Conservation (phyloP, 2,329 filamentous ascomycete species). For the Fusarium cicatricum region DNA sequence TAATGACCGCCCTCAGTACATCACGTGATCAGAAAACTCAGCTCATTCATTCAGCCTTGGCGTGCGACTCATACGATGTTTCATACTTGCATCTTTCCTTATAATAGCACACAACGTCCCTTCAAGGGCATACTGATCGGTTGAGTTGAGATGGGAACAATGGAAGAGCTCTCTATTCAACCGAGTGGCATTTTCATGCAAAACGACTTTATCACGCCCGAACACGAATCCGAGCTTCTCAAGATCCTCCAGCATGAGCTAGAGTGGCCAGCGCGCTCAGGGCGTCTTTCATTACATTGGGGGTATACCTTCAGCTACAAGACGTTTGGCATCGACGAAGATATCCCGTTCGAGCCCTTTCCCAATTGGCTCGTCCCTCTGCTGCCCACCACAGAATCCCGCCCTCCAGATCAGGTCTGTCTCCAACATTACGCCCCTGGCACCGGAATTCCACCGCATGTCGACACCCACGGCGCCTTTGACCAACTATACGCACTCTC, state of each 20-base stretch:
- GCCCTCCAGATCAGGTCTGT: constrained; percentile 65
- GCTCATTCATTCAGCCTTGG: not conserved
- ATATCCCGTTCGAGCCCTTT: constrained; percentile 59
- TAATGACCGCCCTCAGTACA: no score
- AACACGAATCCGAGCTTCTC: constrained; percentile 56
- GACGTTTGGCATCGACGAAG: constrained; percentile 62
- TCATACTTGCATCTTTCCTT: not conserved
- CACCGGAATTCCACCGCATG: constrained; percentile 67
- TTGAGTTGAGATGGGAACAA: constrained; percentile 4
- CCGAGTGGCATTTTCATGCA: constrained; percentile 55
- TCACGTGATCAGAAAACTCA: not conserved
- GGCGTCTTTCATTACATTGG: constrained; percentile 61
- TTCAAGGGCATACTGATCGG: no score
- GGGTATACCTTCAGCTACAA: constrained; percentile 67
- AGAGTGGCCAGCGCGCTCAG: constrained; percentile 55
- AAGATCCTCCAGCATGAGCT: constrained; percentile 53
- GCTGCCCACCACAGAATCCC: constrained; percentile 53
- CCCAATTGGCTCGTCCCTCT: constrained; percentile 60
- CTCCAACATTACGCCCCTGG: constrained; percentile 68
- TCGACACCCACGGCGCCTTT: constrained; percentile 62
- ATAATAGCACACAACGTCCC: no score
- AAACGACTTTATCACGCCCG: constrained; percentile 55
- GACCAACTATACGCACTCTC: constrained; percentile 57
- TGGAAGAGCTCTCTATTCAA: constrained; percentile 37
- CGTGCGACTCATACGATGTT: not conserved